Conservation (phyloP, 371 early-diverging fungal genomes). For the Coemansia sp. region DNA sequence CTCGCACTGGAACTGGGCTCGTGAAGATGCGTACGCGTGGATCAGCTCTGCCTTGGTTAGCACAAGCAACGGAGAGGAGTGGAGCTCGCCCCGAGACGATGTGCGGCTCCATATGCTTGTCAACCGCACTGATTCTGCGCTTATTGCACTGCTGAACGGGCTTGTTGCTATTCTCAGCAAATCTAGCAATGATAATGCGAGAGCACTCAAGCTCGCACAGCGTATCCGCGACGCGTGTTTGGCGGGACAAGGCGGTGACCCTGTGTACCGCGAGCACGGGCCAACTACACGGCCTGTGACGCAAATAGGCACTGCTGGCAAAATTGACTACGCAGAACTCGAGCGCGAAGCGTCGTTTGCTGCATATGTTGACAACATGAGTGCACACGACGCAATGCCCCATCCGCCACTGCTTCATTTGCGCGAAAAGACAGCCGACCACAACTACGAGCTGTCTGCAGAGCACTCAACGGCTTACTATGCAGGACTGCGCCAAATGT, state of each 20-base stretch:
- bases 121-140: slow-evolving; percentile 24
- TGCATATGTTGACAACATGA: slow-evolving; percentile 14
- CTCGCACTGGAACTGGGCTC: slow-evolving; percentile 98
- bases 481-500: slow-evolving; percentile 70
- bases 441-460: slow-evolving; percentile 67
- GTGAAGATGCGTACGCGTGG: slow-evolving; percentile 73
- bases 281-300: slow-evolving; percentile 83
- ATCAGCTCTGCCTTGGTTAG: not conserved
- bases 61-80: not conserved
- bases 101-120: slow-evolving; percentile 16
- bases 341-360: slow-evolving; percentile 23
- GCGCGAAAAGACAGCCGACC: slow-evolving; percentile 58
- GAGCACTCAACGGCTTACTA: slow-evolving; percentile 71
- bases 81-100: not conserved
- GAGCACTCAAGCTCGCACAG: not conserved
- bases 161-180: not conserved
- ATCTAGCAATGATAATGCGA: not conserved
- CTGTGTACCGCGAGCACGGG: slow-evolving; percentile 82
- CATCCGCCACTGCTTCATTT: slow-evolving; percentile 70
- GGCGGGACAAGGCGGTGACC: slow-evolving; percentile 67
- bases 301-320: slow-evolving; percentile 70
- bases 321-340: slow-evolving; percentile 74
- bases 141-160: slow-evolving; percentile 14
- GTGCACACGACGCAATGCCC: not conserved
- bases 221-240: slow-evolving; percentile 55